phyloP scores from a whole-genome alignment of 2,329 filamentous ascomycete genomes.

The Cadophora sp. region DNA sequence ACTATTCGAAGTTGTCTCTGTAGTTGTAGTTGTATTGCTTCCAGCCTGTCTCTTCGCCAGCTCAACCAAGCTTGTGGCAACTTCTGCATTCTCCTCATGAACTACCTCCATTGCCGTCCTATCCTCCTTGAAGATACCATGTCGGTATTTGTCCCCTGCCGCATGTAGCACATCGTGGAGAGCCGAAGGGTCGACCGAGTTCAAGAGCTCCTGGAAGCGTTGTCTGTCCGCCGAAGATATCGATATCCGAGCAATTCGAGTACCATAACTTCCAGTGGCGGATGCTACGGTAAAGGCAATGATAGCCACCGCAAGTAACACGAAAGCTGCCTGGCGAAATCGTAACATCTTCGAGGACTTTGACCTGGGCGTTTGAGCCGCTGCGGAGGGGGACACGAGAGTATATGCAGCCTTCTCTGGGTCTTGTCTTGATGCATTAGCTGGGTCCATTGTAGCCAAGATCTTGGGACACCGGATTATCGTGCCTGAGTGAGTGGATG shows the following conservation, averaged over 20 bases:
- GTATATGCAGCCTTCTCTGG: constrained; percentile 17
- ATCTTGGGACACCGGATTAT: constrained; percentile 6
- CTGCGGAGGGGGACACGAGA: not conserved
- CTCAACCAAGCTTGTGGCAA: constrained; percentile 68
- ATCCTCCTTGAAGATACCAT: constrained; percentile 72
- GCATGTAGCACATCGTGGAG: constrained; percentile 72
- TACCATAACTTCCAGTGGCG: not conserved
- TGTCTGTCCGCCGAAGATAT: constrained; percentile 35
- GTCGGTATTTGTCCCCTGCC: constrained; percentile 67
- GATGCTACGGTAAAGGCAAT: not conserved
- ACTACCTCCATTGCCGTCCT: constrained; percentile 67
- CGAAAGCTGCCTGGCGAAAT: not conserved
- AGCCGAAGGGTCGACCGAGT: constrained; percentile 62
- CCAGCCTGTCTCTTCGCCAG: constrained; percentile 65
- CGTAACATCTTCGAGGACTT: constrained; percentile 10
- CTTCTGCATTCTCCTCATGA: constrained; percentile 63
- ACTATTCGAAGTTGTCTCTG: constrained; percentile 22
- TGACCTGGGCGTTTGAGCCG: not conserved
- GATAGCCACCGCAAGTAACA: not conserved
- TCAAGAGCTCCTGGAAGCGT: constrained; percentile 60
- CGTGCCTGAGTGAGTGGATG: not conserved
- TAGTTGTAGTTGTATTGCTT: constrained; percentile 32
- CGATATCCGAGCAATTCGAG: constrained; percentile 2
- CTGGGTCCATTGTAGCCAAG: constrained; percentile 9
- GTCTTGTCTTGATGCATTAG: constrained; percentile 15